Conservation (phyloP, 257 asterid genomes). For the Nicotiana noctiflora region DNA sequence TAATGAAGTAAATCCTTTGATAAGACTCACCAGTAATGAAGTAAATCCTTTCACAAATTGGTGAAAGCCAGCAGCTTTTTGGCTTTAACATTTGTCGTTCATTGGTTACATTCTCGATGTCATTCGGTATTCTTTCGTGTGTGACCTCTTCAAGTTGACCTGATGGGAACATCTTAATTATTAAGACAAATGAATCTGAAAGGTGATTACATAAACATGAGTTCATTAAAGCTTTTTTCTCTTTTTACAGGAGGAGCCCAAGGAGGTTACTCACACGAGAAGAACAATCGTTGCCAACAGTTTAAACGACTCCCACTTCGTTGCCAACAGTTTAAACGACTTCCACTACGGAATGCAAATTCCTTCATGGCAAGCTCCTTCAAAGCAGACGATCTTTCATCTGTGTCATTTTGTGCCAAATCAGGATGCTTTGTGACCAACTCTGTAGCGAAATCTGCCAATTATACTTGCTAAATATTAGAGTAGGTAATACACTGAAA, state of each 20-base stretch:
- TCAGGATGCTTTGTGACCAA: conserved; percentile 23
- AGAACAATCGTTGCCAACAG: conserved; percentile 19
- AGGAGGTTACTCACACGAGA: conserved; percentile 24
- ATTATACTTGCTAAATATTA: background rate
- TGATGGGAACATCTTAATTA: background rate
- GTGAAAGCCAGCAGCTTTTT: background rate
- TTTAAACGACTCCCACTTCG: too few species aligned
- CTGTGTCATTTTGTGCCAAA: conserved; percentile 22
- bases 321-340: conserved; percentile 14
- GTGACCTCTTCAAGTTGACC: background rate
- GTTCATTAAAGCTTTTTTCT: too few species aligned
- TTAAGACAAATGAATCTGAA: background rate
- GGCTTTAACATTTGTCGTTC: background rate
- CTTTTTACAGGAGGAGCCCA: background rate
- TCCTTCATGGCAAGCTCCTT: conserved; percentile 28
- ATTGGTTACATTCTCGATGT: background rate
- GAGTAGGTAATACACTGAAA: background rate
- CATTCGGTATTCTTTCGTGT: background rate
- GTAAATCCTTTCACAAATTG: background rate
- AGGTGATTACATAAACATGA: too few species aligned
- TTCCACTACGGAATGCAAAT: conserved; percentile 31
- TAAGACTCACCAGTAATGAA: background rate
- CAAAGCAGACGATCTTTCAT: conserved; percentile 23
- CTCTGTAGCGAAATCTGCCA: conserved; percentile 31
- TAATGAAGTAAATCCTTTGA: background rate